A percentile compares a stretch with the other conserved stretches of the same genome.
Conservation (phyloP, 176 grass and related monocot species). For the Saccharum officinarum region DNA sequence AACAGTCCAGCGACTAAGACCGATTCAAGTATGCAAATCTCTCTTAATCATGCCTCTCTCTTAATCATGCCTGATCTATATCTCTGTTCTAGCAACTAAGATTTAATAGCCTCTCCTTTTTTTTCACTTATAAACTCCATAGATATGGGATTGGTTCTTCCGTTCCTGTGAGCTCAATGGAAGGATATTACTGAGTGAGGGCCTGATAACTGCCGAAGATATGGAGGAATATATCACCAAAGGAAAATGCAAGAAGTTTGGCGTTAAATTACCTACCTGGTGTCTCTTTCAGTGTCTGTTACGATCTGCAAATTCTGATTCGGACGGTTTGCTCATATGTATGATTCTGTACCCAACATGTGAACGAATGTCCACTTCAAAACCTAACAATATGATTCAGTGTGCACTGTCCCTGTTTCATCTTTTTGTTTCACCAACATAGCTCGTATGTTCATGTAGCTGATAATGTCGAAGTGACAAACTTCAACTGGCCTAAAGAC, state of each 20-base stretch:
- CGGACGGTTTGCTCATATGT: conserved; percentile 73
- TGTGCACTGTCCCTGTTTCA: neutral
- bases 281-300: conserved; percentile 84
- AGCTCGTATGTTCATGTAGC: conserved; percentile 42
- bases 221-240: conserved; percentile 63
- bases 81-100: neutral
- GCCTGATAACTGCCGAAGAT: conserved; percentile 63
- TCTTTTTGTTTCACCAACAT: neutral
- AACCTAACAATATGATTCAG: neutral
- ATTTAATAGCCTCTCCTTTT: neutral
- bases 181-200: conserved; percentile 70
- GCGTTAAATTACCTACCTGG: conserved; percentile 68
- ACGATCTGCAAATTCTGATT: conserved; percentile 69
- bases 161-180: conserved; percentile 89
- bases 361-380: neutral
- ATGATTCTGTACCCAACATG: conserved; percentile 9
- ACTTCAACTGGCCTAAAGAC: conserved; percentile 80
- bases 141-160: conserved; percentile 99
- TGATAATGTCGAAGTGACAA: conserved; percentile 75
- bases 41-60: neutral
- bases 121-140: neutral
- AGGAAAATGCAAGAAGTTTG: conserved; percentile 79
- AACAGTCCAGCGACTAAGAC: conserved; percentile 64
- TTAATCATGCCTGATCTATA: neutral
- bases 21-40: conserved; percentile 63